phyloP scores from a whole-genome alignment of 179 eudicot species.

The Spinacia oleracea region DNA sequence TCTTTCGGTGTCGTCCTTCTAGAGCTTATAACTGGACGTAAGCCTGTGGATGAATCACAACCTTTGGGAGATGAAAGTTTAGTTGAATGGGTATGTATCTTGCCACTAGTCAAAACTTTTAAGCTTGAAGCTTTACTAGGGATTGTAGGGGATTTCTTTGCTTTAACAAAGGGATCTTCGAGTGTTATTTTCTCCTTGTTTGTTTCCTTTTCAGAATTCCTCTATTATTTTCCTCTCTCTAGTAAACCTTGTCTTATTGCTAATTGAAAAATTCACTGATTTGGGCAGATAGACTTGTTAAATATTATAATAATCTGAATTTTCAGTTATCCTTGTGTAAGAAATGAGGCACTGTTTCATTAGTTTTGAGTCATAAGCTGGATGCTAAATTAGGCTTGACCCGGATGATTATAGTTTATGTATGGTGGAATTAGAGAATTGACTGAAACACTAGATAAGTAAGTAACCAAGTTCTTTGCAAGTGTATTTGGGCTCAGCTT shows the following conservation, averaged over 20 bases:
- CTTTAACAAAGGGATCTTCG: neutral
- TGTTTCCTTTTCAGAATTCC: neutral
- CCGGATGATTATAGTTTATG: too few relatives aligned
- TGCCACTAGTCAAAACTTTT: neutral
- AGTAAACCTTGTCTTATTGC: neutral
- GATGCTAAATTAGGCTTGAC: neutral
- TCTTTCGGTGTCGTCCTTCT: constrained; percentile 92
- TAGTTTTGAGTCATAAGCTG: neutral
- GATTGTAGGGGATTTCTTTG: neutral
- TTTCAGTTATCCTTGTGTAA: neutral
- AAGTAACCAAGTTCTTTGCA: too few relatives aligned
- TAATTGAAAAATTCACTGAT: neutral
- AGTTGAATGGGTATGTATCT: constrained; percentile 84
- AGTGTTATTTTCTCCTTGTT: neutral
- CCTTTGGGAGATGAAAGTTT: constrained; percentile 85
- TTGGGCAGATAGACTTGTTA: neutral
- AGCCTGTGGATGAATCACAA: constrained; percentile 83
- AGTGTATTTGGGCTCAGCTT: too few relatives aligned
- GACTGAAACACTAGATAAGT: too few relatives aligned
- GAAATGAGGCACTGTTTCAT: neutral
- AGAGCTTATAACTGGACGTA: constrained; percentile 91
- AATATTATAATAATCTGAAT: neutral
- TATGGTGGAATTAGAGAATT: too few relatives aligned
- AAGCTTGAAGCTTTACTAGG: neutral
- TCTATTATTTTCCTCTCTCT: neutral